These are phyloP conservation scores for Lentinula sp. DNA, from an alignment of 768 basidiomycete genomes.

Conservation along the genomic window DNA sequence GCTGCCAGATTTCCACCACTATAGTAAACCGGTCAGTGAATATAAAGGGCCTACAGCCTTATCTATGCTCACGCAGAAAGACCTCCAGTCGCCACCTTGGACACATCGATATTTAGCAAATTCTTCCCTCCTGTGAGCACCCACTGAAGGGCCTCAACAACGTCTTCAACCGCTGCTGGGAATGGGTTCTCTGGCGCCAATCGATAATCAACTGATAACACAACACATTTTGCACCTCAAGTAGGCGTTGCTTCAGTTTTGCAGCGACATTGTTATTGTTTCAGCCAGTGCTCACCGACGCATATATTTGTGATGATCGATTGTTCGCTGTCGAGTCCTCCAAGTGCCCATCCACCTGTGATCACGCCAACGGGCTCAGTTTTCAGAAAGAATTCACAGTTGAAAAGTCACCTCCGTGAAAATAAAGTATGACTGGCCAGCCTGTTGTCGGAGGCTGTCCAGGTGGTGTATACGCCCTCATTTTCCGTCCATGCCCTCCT, in stretches of 20 bases:
- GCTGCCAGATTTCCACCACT: slow-evolving; percentile 72
- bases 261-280: not conserved
- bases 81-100: slow-evolving; percentile 62
- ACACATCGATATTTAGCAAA: slow-evolving; percentile 40
- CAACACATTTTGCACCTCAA: slow-evolving; percentile 56
- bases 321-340: slow-evolving; percentile 52
- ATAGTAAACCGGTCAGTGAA: not conserved
- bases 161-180: slow-evolving; percentile 67
- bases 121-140: slow-evolving; percentile 40
- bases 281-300: slow-evolving; percentile 31
- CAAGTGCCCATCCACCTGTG: slow-evolving; percentile 73
- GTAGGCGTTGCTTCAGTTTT: not conserved
- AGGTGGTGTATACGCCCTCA: slow-evolving; percentile 62
- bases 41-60: not conserved
- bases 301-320: slow-evolving; percentile 57
- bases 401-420: slow-evolving; percentile 53
- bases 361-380: not conserved
- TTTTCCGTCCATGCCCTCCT: slow-evolving; percentile 24
- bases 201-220: slow-evolving; percentile 67
- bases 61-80: slow-evolving; percentile 48
- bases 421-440: slow-evolving; percentile 72
- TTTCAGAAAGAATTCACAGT: not conserved
- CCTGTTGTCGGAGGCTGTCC: slow-evolving; percentile 43
- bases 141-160: slow-evolving; percentile 61
- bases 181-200: slow-evolving; percentile 68